phyloP scores from a whole-genome alignment of 129 eudicot genomes.

The Flaveria bidentis region DNA sequence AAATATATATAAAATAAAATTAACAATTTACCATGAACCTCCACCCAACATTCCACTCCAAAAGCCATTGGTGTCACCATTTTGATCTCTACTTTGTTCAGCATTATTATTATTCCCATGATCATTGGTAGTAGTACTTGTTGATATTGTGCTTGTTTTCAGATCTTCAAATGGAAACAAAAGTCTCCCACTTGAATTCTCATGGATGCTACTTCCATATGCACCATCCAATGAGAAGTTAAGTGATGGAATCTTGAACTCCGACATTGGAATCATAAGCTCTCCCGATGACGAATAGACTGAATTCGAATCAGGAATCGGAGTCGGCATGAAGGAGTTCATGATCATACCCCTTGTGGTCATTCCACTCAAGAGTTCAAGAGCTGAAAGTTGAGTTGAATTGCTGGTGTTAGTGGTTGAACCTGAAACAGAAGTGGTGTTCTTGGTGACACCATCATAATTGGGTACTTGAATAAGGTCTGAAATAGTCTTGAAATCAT shows the following conservation, averaged over 20 bases:
- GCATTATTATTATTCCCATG: constrained; percentile 20
- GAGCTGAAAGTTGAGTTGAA: constrained; percentile 49
- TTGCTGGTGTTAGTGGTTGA: neutral
- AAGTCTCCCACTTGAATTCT: constrained; percentile 52
- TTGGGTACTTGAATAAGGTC: constrained; percentile 67
- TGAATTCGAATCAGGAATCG: constrained; percentile 37
- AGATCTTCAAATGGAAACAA: constrained; percentile 83
- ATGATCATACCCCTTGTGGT: constrained; percentile 51
- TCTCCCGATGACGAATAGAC: constrained; percentile 40
- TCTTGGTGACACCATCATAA: constrained; percentile 34
- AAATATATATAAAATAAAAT: neutral
- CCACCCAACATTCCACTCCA: constrained; percentile 87
- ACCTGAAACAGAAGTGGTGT: neutral
- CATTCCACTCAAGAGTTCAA: constrained; percentile 65
- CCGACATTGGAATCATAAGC: constrained; percentile 49
- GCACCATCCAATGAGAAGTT: constrained; percentile 62
- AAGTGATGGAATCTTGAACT: constrained; percentile 53
- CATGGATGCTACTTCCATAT: constrained; percentile 51
- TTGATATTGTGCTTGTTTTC: constrained; percentile 48
- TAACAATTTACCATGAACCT: constrained; percentile 58
- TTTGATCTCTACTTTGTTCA: constrained; percentile 48
- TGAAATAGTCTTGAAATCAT: constrained; percentile 64
- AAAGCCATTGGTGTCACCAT: constrained; percentile 66
- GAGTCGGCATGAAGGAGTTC: constrained; percentile 60
- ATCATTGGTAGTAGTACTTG: constrained; percentile 11